These are phyloP conservation scores for Ustilaginoidea virens DNA, from an alignment of 2,329 filamentous ascomycete species.

Conservation along the genomic window DNA sequence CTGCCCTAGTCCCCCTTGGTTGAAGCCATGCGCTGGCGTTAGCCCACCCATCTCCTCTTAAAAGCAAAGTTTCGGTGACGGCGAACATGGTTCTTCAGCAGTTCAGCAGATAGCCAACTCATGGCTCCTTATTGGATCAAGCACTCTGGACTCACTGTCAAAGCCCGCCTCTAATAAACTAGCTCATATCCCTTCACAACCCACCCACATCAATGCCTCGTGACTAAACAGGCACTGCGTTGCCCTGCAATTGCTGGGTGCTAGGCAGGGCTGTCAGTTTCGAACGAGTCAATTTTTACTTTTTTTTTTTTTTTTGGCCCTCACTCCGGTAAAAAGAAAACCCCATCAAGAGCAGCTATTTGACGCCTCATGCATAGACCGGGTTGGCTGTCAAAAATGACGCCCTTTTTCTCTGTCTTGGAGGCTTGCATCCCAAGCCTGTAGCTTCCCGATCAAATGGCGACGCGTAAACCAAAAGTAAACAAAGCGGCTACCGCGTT, in stretches of 20 bases:
- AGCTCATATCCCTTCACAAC: slow-evolving; percentile 1
- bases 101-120: slow-evolving; percentile 1
- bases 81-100: slow-evolving; percentile 4
- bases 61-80: slow-evolving; percentile 1
- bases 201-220: slow-evolving; percentile 2
- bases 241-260: slow-evolving; percentile 1
- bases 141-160: too few relatives aligned
- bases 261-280: neutral
- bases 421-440: neutral
- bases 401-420: neutral
- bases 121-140: neutral
- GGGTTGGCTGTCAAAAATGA: slow-evolving; percentile 12
- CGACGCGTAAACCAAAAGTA: slow-evolving; percentile 7
- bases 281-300: neutral
- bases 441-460: too few relatives aligned
- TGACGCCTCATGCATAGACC: slow-evolving; percentile 12
- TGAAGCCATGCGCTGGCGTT: neutral
- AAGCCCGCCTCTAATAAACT: slow-evolving; percentile 1
- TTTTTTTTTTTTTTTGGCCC: slow-evolving; percentile 12
- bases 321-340: too few relatives aligned
- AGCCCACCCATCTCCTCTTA: slow-evolving; percentile 1
- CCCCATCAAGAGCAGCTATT: slow-evolving; percentile 6
- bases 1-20: too few relatives aligned
- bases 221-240: too few relatives aligned
- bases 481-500: slow-evolving; percentile 9